phyloP scores from a whole-genome alignment of 169 alveolate species.

The Pseudocohnilembus persalinus region DNA sequence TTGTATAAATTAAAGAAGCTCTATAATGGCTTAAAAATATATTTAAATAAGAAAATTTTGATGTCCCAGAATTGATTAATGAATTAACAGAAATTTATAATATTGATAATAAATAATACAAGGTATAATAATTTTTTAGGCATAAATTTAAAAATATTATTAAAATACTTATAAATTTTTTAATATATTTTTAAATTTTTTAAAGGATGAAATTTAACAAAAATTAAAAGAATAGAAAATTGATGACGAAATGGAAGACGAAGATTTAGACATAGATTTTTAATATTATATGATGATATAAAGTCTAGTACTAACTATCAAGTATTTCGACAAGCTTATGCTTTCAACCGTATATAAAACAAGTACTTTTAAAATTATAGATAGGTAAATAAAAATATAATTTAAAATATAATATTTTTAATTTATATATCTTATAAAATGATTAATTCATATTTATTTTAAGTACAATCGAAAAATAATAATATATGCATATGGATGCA shows the following conservation, averaged over 20 bases:
- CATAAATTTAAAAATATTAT: too few relatives aligned
- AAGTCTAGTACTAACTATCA: neutral
- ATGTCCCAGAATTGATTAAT: neutral
- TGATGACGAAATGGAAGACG: constrained; percentile 1
- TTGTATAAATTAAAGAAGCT: constrained; percentile 4
- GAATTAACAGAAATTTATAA: neutral
- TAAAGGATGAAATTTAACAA: neutral
- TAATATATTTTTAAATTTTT: too few relatives aligned
- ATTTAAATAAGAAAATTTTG: constrained; percentile 3
- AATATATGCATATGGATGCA: constrained; percentile 64
- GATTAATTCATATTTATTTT: too few relatives aligned
- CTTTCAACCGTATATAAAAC: neutral
- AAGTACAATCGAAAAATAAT: constrained; percentile 34
- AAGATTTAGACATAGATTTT: constrained; percentile 3
- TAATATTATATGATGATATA: constrained; percentile 17
- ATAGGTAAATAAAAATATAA: constrained; percentile 32
- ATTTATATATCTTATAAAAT: too few relatives aligned
- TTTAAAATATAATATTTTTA: too few relatives aligned
- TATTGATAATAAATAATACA: neutral
- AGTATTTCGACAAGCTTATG: neutral
- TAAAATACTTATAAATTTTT: too few relatives aligned
- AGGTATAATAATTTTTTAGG: neutral
- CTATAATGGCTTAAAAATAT: constrained; percentile 8
- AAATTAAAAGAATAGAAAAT: neutral
- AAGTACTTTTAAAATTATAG: neutral